Percentiles rank a stretch among this genome's conserved stretches.
phyloP scores from a whole-genome alignment of 805 yeast species.

The Candida sithepensis region DNA sequence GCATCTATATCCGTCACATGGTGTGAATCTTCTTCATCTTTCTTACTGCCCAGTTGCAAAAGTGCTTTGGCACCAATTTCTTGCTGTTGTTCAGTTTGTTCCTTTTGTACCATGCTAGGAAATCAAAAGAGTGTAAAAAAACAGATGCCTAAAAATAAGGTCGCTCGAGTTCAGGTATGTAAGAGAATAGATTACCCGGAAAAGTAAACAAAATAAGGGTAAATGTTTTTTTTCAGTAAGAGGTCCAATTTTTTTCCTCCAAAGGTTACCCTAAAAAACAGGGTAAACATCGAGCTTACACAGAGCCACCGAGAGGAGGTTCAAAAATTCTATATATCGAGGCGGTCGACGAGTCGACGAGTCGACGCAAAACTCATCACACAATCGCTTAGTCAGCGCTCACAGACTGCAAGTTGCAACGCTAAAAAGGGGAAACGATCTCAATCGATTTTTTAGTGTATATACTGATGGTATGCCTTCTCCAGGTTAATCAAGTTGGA shows the following conservation, averaged over 20 bases:
- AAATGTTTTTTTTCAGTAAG: not conserved
- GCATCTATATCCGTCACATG: not conserved
- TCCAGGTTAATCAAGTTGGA: not conserved
- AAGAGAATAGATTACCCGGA: not conserved
- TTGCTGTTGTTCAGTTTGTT: slow-evolving; percentile 13
- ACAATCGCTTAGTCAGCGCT: no score
- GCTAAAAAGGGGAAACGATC: no score
- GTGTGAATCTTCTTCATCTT: slow-evolving; percentile 10
- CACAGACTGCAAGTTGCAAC: no score
- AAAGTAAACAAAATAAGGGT: slow-evolving; percentile 1
- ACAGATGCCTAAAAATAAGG: not conserved
- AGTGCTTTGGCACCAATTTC: slow-evolving; percentile 30
- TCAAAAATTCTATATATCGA: no score
- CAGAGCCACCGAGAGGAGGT: not conserved
- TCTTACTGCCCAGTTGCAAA: slow-evolving; percentile 22
- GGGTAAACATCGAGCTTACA: slow-evolving; percentile 5
- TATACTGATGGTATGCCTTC: no score
- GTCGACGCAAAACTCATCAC: not conserved
- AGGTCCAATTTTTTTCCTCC: not conserved
- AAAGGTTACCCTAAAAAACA: slow-evolving; percentile 20
- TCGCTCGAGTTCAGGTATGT: not conserved
- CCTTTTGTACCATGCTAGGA: not conserved
- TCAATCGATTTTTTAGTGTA: no score
- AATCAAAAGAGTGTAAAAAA: not conserved
- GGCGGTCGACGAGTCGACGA: no score